These are phyloP conservation scores for Syncephalis fuscata DNA, from an alignment of 371 early-diverging fungal species.

Conservation along the genomic window DNA sequence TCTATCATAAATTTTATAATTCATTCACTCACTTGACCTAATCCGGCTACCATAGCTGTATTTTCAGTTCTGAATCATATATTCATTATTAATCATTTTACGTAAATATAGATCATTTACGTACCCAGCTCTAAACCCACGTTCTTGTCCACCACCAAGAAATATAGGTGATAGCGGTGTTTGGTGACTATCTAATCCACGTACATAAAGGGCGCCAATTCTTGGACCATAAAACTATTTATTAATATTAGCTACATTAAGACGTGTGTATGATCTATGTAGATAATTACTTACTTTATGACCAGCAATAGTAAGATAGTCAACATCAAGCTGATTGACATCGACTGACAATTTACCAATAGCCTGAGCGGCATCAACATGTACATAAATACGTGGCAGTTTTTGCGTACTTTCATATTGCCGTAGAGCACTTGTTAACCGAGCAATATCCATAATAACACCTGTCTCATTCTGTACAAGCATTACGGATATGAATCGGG, in stretches of 20 bases:
- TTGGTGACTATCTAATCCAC: slow-evolving; percentile 24
- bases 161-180: slow-evolving; percentile 88
- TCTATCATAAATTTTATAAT: no score
- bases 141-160: slow-evolving; percentile 98
- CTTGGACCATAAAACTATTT: slow-evolving; percentile 90
- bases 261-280: no score
- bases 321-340: slow-evolving; percentile 93
- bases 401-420: slow-evolving; percentile 28
- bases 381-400: slow-evolving; percentile 55
- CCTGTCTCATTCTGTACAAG: slow-evolving; percentile 99
- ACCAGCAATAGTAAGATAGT: slow-evolving; percentile 93
- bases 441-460: slow-evolving; percentile 86
- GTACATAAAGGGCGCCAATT: slow-evolving; percentile 92
- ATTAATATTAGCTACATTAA: no score
- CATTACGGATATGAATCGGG: slow-evolving; percentile 93
- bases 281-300: slow-evolving; percentile 63
- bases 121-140: slow-evolving; percentile 87
- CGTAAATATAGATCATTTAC: no score
- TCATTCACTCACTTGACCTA: no score
- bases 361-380: slow-evolving; percentile 99
- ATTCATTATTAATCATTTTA: no score
- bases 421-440: slow-evolving; percentile 84
- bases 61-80: no score
- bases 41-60: no score
- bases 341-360: slow-evolving; percentile 95